Conservation (phyloP, 2,329 filamentous ascomycete species). For the Ramularia endophylla region DNA sequence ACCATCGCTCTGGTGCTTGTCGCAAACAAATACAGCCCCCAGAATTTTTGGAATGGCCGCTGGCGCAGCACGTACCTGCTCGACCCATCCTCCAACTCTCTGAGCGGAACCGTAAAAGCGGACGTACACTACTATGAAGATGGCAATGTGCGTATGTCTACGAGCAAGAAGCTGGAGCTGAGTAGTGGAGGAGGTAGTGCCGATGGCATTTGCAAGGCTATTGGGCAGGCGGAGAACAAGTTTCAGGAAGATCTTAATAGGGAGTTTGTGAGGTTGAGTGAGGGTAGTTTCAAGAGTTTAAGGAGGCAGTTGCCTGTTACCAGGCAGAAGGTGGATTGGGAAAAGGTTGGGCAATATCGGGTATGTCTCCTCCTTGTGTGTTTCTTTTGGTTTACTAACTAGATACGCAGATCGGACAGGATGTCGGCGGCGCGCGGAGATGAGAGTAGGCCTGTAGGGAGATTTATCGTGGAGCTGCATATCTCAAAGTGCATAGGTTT, state of each 20-base stretch:
- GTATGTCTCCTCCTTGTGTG: constrained; percentile 43
- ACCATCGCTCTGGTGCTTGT: constrained; percentile 78
- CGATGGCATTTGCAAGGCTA: constrained; percentile 67
- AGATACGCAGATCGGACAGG: constrained; percentile 38
- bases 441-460: too few species aligned
- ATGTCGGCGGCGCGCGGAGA: constrained; percentile 41
- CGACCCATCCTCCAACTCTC: constrained; percentile 58
- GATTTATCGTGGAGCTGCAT: too few species aligned
- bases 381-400: neutral
- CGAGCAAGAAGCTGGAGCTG: constrained; percentile 67
- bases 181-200: constrained; percentile 56
- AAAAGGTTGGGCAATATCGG: constrained; percentile 91
- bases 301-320: constrained; percentile 92
- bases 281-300: constrained; percentile 91
- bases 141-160: constrained; percentile 89
- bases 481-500: too few species aligned
- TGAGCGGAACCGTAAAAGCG: constrained; percentile 79
- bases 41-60: constrained; percentile 98
- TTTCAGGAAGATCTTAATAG: constrained; percentile 96
- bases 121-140: constrained; percentile 99
- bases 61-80: constrained; percentile 88
- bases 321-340: constrained; percentile 98
- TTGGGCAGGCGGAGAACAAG: constrained; percentile 75
- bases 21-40: constrained; percentile 94
- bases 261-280: constrained; percentile 80